phyloP scores from a whole-genome alignment of 306 rosid genomes.

The Rubus parviflorus region DNA sequence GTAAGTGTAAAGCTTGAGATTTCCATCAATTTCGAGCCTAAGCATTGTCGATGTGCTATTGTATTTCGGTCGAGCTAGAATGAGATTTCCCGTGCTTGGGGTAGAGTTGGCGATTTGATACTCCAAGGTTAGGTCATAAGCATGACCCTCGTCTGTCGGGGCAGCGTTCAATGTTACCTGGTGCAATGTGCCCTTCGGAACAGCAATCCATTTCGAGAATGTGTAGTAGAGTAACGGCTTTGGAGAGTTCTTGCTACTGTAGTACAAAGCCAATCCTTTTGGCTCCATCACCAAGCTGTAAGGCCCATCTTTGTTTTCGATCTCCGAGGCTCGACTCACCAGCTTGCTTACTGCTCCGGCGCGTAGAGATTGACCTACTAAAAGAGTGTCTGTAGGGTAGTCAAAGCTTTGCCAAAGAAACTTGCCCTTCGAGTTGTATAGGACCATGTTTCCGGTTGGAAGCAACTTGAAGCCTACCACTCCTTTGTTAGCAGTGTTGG shows the following conservation, averaged over 20 bases:
- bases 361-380: slow-evolving; percentile 57
- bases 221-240: slow-evolving; percentile 49
- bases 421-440: slow-evolving; percentile 47
- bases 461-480: slow-evolving; percentile 58
- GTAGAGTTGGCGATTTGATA: slow-evolving; percentile 30
- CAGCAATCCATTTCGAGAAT: slow-evolving; percentile 17
- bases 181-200: slow-evolving; percentile 26
- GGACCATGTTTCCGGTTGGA: slow-evolving; percentile 64
- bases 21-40: slow-evolving; percentile 77
- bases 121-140: slow-evolving; percentile 35
- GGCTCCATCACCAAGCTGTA: slow-evolving; percentile 63
- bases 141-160: slow-evolving; percentile 21
- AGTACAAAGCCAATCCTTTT: slow-evolving; percentile 55
- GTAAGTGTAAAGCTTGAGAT: slow-evolving; percentile 55
- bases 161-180: slow-evolving; percentile 35
- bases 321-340: slow-evolving; percentile 58
- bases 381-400: slow-evolving; percentile 65
- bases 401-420: slow-evolving; percentile 83
- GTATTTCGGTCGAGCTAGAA: slow-evolving; percentile 55
- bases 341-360: slow-evolving; percentile 40
- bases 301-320: slow-evolving; percentile 49
- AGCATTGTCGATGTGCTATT: slow-evolving; percentile 56
- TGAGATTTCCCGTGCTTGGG: neutral
- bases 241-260: slow-evolving; percentile 51
- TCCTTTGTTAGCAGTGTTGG: slow-evolving; percentile 58